Percentiles rank a stretch among this genome's conserved stretches.
Evolutionary conservation across 768 basidiomycete species (phyloP).

Genomic region (Hygrocybe punicea): DNA sequence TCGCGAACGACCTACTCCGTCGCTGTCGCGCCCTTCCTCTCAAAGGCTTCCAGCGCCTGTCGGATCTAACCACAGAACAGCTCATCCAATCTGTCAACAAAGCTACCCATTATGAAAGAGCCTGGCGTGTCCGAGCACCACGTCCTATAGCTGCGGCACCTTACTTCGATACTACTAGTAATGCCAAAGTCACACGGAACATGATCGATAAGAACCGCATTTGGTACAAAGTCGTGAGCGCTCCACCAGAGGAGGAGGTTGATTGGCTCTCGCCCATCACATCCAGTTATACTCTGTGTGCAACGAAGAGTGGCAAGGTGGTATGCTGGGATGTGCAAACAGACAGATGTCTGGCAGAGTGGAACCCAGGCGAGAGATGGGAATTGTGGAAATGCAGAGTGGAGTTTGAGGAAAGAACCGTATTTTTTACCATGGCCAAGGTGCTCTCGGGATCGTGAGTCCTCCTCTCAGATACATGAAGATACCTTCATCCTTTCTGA

Average conservation of each 20-base stretch:
- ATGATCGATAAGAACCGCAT: constrained; percentile 14
- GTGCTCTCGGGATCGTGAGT: constrained; percentile 51
- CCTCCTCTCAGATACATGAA: not conserved
- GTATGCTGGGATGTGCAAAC: constrained; percentile 73
- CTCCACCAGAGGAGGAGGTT: constrained; percentile 64
- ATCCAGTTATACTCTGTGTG: constrained; percentile 71
- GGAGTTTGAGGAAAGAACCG: constrained; percentile 66
- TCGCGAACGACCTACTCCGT: constrained; percentile 58
- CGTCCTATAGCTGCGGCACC: constrained; percentile 42
- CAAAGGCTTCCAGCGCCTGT: constrained; percentile 63
- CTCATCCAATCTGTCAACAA: constrained; percentile 63
- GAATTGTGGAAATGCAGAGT: constrained; percentile 78
- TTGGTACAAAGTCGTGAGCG: constrained; percentile 69
- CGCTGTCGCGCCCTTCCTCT: constrained; percentile 68
- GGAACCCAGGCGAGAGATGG: constrained; percentile 63
- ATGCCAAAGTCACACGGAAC: not conserved
- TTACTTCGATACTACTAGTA: constrained; percentile 13
- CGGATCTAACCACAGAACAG: constrained; percentile 59
- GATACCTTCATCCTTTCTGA: not conserved
- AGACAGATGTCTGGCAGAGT: constrained; percentile 60
- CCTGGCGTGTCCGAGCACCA: constrained; percentile 60
- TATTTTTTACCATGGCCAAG: constrained; percentile 75
- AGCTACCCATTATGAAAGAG: constrained; percentile 56
- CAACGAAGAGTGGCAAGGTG: constrained; percentile 71
- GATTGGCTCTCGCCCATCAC: constrained; percentile 79